phyloP scores from a whole-genome alignment of 352 stramenopile species.

The Globisporangium acanthophoron region DNA sequence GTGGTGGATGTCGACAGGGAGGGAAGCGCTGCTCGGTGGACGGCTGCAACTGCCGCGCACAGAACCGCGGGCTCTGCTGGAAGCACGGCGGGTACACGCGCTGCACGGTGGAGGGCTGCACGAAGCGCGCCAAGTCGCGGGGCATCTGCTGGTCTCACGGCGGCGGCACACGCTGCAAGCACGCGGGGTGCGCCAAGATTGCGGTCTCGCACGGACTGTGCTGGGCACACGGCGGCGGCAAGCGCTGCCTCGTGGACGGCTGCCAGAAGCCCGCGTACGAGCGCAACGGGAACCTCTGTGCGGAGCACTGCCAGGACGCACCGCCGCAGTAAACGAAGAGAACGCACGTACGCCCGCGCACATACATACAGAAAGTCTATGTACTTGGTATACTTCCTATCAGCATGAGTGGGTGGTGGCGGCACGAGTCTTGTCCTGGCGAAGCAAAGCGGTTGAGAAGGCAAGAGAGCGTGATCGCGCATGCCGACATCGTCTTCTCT shows the following conservation, averaged over 20 bases:
- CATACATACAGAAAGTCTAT: too few relatives aligned
- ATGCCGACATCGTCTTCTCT: too few relatives aligned
- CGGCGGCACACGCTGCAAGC: conserved; percentile 37
- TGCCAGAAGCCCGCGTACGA: conserved; percentile 55
- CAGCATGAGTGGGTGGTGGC: too few relatives aligned
- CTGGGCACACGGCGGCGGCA: conserved; percentile 49
- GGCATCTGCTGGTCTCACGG: conserved; percentile 29
- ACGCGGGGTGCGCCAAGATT: conserved; percentile 47
- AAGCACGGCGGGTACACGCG: conserved; percentile 46
- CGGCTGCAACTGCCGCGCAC: conserved; percentile 29
- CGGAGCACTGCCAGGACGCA: conserved; percentile 17
- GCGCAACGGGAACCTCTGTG: conserved; percentile 53
- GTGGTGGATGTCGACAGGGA: conserved; percentile 10
- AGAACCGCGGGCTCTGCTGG: conserved; percentile 35
- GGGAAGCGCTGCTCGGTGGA: conserved; percentile 38
- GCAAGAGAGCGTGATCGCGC: too few relatives aligned
- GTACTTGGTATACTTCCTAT: too few relatives aligned
- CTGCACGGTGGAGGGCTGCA: conserved; percentile 45
- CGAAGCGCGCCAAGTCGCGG: conserved; percentile 31
- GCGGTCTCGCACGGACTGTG: conserved; percentile 43
- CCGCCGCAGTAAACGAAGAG: neutral
- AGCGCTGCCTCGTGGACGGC: conserved; percentile 25
- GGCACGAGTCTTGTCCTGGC: too few relatives aligned
- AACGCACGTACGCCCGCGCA: too few relatives aligned
- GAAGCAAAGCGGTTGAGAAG: too few relatives aligned